These are phyloP conservation scores for Pinus taeda DNA, from an alignment of 75 land plant species.

Conservation along the genomic window DNA sequence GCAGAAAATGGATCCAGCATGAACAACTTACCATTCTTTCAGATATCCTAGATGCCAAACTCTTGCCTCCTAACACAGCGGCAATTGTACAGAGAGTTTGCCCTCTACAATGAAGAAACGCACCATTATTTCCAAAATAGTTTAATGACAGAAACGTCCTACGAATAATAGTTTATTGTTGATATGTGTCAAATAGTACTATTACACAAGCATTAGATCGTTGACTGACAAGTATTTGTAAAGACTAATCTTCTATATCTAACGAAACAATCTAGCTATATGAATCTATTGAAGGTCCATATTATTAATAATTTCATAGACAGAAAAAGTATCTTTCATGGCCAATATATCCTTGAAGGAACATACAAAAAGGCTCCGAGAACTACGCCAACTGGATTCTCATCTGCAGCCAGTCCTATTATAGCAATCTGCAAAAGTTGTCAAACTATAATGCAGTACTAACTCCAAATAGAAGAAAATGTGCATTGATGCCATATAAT, in stretches of 20 bases:
- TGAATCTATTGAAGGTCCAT: slow-evolving; percentile 7
- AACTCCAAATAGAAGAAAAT: background rate
- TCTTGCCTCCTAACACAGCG: slow-evolving; percentile 89
- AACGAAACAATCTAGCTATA: background rate
- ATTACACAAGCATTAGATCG: background rate
- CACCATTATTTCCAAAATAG: background rate
- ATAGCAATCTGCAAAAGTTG: slow-evolving; percentile 75
- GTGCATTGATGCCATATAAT: background rate
- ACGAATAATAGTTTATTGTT: background rate
- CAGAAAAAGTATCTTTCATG: background rate
- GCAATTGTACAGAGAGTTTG: slow-evolving; percentile 81
- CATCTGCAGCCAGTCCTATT: slow-evolving; percentile 92
- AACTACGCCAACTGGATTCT: slow-evolving; percentile 89
- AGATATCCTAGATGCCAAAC: slow-evolving; percentile 83
- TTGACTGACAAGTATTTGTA: background rate
- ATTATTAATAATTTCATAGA: background rate
- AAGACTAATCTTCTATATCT: background rate
- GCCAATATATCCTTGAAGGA: background rate
- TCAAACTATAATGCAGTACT: background rate
- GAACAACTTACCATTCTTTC: slow-evolving; percentile 63
- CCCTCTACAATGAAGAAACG: slow-evolving; percentile 41
- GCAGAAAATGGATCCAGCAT: background rate
- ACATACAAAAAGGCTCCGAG: slow-evolving; percentile 90
- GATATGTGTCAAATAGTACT: background rate
- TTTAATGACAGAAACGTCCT: background rate